Evolutionary conservation across 176 grass and related monocot species (phyloP).

Genomic region (Rhynchospora breviuscula): DNA sequence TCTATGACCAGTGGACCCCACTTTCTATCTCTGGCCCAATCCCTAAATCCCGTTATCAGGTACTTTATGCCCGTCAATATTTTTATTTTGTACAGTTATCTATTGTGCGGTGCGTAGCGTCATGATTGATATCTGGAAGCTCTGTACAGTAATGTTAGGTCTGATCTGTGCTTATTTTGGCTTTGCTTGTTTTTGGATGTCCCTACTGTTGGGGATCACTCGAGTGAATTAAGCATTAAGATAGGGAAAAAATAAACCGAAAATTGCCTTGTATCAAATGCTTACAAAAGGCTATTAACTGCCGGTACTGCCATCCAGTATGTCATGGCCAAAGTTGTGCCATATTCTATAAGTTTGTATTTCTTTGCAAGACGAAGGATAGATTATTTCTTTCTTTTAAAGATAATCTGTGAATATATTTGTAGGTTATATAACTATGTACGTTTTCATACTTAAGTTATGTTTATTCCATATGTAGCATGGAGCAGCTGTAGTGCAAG

Average conservation of each 20-base stretch:
- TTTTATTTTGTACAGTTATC: neutral
- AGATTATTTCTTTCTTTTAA: neutral
- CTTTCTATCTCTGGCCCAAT: conserved; percentile 53
- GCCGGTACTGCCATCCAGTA: neutral
- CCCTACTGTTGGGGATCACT: conserved; percentile 18
- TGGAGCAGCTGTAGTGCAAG: conserved; percentile 76
- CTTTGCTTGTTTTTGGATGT: conserved; percentile 17
- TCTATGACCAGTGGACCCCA: conserved; percentile 75
- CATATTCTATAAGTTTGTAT: neutral
- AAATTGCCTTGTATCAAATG: neutral
- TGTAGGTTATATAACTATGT: neutral
- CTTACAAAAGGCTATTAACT: too few species aligned
- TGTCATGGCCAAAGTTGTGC: neutral
- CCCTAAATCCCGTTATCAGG: conserved; percentile 87
- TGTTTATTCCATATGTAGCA: conserved; percentile 51
- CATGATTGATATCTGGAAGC: conserved; percentile 8
- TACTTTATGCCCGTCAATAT: conserved; percentile 24
- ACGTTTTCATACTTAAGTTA: conserved; percentile 6
- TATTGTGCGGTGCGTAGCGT: neutral
- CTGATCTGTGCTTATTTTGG: neutral
- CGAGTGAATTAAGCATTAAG: neutral
- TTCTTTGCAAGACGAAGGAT: conserved; percentile 3
- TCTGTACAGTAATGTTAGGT: neutral
- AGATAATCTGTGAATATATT: neutral
- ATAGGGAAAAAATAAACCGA: neutral